These are phyloP conservation scores for Leucocoprinus birnbaumii DNA, from an alignment of 768 basidiomycete genomes.

Conservation along the genomic window DNA sequence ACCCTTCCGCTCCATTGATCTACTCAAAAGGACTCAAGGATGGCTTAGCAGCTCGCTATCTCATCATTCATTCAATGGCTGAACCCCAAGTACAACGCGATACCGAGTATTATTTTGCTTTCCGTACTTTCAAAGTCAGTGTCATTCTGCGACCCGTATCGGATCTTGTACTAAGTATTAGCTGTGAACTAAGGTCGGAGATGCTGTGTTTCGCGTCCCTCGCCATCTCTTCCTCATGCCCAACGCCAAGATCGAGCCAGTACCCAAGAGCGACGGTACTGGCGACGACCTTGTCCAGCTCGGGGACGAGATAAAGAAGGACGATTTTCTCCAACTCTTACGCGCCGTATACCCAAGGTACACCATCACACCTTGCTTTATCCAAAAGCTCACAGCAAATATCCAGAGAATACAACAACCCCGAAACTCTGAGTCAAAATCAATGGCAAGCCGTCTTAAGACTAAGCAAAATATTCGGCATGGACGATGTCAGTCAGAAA, in stretches of 20 bases:
- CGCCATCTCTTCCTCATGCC: slow-evolving; percentile 8
- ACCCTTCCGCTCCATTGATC: background rate
- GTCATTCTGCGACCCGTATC: too few species aligned
- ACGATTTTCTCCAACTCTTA: slow-evolving; percentile 7
- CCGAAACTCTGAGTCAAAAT: background rate
- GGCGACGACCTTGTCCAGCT: slow-evolving; percentile 10
- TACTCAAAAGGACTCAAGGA: background rate
- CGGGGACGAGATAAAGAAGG: slow-evolving; percentile 2
- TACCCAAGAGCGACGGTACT: slow-evolving; percentile 3
- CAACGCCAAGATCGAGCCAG: slow-evolving; percentile 6
- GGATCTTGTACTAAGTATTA: too few species aligned
- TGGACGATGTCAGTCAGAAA: slow-evolving; percentile 3
- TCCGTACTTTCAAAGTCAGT: slow-evolving; percentile 9
- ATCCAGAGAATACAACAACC: slow-evolving; percentile 5
- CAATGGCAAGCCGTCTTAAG: slow-evolving; percentile 5
- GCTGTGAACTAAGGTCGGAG: slow-evolving; percentile 12
- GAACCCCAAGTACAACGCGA: background rate
- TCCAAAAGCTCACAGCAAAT: background rate
- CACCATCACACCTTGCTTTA: background rate
- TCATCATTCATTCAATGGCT: background rate
- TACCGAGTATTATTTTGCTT: slow-evolving; percentile 8
- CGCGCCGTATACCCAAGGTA: slow-evolving; percentile 11
- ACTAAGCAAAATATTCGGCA: background rate
- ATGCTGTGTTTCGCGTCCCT: slow-evolving; percentile 9
- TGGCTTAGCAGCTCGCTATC: background rate